These are phyloP conservation scores for Phytopythium vexans DNA, from an alignment of 352 stramenopile genomes.

Conservation along the genomic window DNA sequence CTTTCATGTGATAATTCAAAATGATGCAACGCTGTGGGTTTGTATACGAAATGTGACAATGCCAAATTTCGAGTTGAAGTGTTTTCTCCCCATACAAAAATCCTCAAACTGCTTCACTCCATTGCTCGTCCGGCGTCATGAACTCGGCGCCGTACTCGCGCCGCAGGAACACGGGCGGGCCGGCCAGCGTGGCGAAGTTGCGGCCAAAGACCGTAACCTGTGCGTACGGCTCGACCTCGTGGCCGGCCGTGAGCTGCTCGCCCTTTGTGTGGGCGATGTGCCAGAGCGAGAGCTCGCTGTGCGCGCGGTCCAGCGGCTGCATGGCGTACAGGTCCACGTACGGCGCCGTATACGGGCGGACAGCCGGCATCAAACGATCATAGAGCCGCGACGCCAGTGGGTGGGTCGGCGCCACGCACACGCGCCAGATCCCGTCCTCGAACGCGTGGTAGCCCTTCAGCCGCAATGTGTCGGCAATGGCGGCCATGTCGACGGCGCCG, in stretches of 20 bases:
- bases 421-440: slow-evolving; percentile 29
- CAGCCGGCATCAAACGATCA: slow-evolving; percentile 19
- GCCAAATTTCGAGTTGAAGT: no score
- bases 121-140: slow-evolving; percentile 11
- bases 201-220: slow-evolving; percentile 20
- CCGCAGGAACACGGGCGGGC: slow-evolving; percentile 33
- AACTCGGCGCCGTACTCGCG: slow-evolving; percentile 38
- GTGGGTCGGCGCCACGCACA: slow-evolving; percentile 42
- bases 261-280: slow-evolving; percentile 4
- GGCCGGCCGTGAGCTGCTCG: slow-evolving; percentile 14
- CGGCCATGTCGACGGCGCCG: background rate
- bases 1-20: no score
- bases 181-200: slow-evolving; percentile 29
- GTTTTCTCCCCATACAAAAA: no score
- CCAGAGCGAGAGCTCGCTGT: no score
- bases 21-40: no score
- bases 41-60: no score
- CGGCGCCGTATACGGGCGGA: slow-evolving; percentile 23
- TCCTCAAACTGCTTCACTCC: no score
- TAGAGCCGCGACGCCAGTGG: slow-evolving; percentile 34
- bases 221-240: slow-evolving; percentile 6
- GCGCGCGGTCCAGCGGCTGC: background rate
- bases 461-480: slow-evolving; percentile 20
- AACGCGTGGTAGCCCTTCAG: slow-evolving; percentile 40
- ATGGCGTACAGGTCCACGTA: slow-evolving; percentile 49